phyloP scores from a whole-genome alignment of 305 asterid genomes.

The Solanum hybrid region DNA sequence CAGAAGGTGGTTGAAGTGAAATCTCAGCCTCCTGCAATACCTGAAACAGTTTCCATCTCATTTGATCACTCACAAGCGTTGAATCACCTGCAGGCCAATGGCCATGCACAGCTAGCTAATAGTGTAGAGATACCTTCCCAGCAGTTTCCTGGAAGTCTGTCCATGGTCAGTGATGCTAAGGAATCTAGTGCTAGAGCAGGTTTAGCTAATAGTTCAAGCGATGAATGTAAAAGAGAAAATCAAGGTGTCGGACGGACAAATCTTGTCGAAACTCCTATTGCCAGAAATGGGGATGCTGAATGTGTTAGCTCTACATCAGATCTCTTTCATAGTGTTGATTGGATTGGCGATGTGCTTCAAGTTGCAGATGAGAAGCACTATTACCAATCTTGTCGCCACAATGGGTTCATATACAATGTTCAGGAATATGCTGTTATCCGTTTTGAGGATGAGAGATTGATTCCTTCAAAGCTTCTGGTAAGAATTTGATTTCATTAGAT shows the following conservation, averaged over 20 bases:
- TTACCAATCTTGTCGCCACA: constrained; percentile 58
- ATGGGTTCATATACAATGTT: constrained; percentile 50
- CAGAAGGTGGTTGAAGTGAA: constrained; percentile 29
- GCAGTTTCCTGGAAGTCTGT: constrained; percentile 31
- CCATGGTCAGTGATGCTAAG: constrained; percentile 18
- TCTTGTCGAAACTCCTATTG: constrained; percentile 30
- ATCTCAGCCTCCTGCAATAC: constrained; percentile 22
- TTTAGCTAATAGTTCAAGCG: constrained; percentile 21
- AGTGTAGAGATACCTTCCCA: constrained; percentile 26
- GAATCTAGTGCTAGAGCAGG: constrained; percentile 32
- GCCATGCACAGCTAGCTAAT: constrained; percentile 6
- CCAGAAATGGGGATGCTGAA: constrained; percentile 24
- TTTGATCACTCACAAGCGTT: constrained; percentile 26
- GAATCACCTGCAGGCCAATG: constrained; percentile 17
- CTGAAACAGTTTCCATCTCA: constrained; percentile 14
- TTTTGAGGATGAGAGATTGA: constrained; percentile 36
- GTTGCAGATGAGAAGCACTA: constrained; percentile 48
- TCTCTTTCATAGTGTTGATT: constrained; percentile 38
- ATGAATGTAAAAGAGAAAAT: constrained; percentile 22
- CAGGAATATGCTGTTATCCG: constrained; percentile 60
- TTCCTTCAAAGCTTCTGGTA: constrained; percentile 87
- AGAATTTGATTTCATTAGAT: constrained; percentile 7
- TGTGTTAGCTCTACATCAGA: constrained; percentile 29
- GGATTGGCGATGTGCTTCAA: constrained; percentile 58
- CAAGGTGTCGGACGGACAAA: constrained; percentile 28